Evolutionary conservation across 345 rosid species (phyloP).

Genomic region (Eucalyptus polyanthemos): DNA sequence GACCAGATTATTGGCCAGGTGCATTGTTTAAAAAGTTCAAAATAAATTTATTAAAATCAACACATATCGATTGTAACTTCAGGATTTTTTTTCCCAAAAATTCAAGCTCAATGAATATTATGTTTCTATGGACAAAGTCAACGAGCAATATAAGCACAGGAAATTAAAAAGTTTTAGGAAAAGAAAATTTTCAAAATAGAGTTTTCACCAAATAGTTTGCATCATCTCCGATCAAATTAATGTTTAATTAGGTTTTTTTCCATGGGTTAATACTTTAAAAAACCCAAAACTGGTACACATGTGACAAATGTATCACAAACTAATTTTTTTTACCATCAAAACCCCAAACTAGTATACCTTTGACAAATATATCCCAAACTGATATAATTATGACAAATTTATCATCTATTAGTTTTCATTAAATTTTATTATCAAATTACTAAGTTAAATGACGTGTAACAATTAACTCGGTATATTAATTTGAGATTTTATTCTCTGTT

Average conservation of each 20-base stretch:
- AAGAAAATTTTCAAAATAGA: not conserved
- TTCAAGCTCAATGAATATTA: not conserved
- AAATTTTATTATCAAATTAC: too few relatives aligned
- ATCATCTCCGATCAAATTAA: not conserved
- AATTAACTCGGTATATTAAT: accelerated
- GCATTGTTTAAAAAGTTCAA: not conserved
- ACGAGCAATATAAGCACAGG: not conserved
- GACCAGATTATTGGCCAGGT: not conserved
- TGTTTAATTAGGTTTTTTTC: not conserved
- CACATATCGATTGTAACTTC: not conserved
- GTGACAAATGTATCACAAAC: too few relatives aligned
- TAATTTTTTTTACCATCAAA: too few relatives aligned
- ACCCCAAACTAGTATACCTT: accelerated
- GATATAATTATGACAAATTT: too few relatives aligned
- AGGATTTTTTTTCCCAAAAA: not conserved
- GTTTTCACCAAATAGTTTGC: not conserved
- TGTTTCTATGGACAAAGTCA: not conserved
- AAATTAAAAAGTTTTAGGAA: not conserved
- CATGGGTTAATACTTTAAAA: too few relatives aligned
- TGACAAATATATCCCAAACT: too few relatives aligned
- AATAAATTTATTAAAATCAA: not conserved
- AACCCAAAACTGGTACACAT: accelerated
- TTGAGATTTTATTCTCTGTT: too few relatives aligned
- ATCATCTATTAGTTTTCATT: too few relatives aligned
- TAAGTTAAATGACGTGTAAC: too few relatives aligned